Base-by-base conservation (phyloP, 129 eudicot genomes). In the Gnaphalium uliginosum region DNA sequence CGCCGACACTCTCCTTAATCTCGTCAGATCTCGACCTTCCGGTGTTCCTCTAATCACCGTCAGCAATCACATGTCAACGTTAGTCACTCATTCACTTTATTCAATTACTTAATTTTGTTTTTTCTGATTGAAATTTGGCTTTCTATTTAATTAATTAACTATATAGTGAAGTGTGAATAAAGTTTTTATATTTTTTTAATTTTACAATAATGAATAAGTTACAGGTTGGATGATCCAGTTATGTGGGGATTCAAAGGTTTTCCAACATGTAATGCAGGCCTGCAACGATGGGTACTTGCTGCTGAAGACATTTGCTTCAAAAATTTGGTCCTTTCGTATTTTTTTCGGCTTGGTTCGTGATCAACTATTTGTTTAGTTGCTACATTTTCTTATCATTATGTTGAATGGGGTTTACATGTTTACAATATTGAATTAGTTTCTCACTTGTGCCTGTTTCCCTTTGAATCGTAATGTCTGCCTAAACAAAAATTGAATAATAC, bases 21-120 rank as follows among this genome's bases (percentile, higher is more conserved):
- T 85, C 71, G 93, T 84, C 74, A 84, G 86, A 73, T 85, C 87
- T 71, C 89, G 98, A 9, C 96, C 97, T 62, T 81, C 88, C 65
- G 96, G 88, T 46, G 89, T 90, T 53, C 98, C 98, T 59, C 97
- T 94, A 69, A 75, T 94, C 83, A 94, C 97, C 77, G 96, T 94
- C 66, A 94, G 96, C 89, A 94, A 90, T 80, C 98, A 94, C 85
- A 90, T 94, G 96, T 94, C 98, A 79, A 94, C 98, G 98, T 94
- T 77, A 86, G 91, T 86, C 73, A 46, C 35, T 68, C 73, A 37
- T 22, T 73, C 79, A 21, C 59, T 70, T 48, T 72, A 23, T 30
- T 22, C 26, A 41, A 10, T 5, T 53, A 4, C 54, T 48, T 62
- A 11, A 7, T 26, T 25, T 4, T 62, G 5, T 10, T 22, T 24